Conservation (phyloP, 1,284 basidiomycete species). For the Moesziomyces aphidis region DNA sequence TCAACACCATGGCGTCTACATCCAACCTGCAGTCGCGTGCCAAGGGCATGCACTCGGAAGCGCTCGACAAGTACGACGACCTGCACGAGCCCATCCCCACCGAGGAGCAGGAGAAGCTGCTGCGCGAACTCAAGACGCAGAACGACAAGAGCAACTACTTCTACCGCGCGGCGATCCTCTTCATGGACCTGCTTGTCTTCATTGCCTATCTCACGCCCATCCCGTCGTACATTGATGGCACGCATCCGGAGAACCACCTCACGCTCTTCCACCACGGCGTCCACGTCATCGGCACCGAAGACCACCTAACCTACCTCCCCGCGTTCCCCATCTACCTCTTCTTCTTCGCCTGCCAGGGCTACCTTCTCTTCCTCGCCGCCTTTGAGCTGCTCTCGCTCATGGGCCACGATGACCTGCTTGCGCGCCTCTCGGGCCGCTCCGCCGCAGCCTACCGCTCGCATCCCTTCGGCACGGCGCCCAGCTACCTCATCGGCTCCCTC, state of each 20-base stretch:
- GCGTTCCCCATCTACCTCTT: constrained; percentile 64
- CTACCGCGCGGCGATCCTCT: constrained; percentile 52
- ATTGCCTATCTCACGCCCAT: constrained; percentile 63
- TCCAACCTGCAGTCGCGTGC: constrained; percentile 16
- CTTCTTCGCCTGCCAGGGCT: constrained; percentile 53
- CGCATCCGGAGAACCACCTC: constrained; percentile 64
- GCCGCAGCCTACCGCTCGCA: constrained; percentile 58
- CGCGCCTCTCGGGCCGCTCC: constrained; percentile 14
- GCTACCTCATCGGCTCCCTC: constrained; percentile 57
- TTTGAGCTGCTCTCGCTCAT: constrained; percentile 53
- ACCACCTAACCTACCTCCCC: constrained; percentile 64
- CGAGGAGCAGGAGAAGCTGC: constrained; percentile 60
- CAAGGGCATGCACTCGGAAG: constrained; percentile 30
- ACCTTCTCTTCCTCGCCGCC: constrained; percentile 42
- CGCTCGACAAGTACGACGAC: constrained; percentile 55
- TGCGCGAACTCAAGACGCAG: constrained; percentile 44
- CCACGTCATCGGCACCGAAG: constrained; percentile 58
- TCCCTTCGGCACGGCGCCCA: constrained; percentile 64
- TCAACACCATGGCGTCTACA: constrained; percentile 10
- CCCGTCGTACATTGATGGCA: constrained; percentile 60
- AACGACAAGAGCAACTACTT: constrained; percentile 64
- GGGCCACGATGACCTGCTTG: constrained; percentile 31
- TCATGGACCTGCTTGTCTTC: constrained; percentile 51
- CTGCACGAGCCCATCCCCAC: constrained; percentile 42
- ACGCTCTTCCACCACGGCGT: constrained; percentile 58